Evolutionary conservation across 345 rosid species (phyloP), one percentile per base, ranked within the genome.

Genomic region (Citrus mangshanensis): DNA sequence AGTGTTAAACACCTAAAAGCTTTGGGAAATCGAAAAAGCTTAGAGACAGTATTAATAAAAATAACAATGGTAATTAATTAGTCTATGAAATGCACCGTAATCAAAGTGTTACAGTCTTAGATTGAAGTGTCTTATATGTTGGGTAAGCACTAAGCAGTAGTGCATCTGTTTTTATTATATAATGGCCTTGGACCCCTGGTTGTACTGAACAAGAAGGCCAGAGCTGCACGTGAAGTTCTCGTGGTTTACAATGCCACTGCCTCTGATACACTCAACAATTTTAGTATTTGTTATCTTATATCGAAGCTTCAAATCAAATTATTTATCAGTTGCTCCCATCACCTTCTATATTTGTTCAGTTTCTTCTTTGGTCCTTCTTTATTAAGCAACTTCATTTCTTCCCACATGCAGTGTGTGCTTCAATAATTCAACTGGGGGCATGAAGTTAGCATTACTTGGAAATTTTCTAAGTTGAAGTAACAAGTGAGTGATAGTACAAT

Each of bases 201-300:
- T 73, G 80, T 70, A 76, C 76, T 84, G 84, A 81, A 78, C 86
- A 81, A 82, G 80, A 75, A 82, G 92, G 89, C 85, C 90, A 85
- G 92, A 89, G 69, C 82, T 87, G 92, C 98, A 95, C 97, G 98
- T 95, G 98, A 91, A 80, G 81, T 73, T 82, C 92, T 89, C 88
- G 97, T 89, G 89, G 86, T 89, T 89, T 86, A 80, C 90, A 81
- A 87, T 51, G 75, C 65, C 81, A 69, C 83, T 90, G 89, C 85
- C 91, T 82, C 81, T 68, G 12, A 55, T 51, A 61, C 67, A 81
- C 88, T 78, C 82, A 40, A 70, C 84, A 71, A 38, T 32, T 54
- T 27, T 46, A n/a, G 35, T 67, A 34, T 65, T 65, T 67, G 62
- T 34, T 72, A 66, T 79, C 69, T n/a, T 61, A 24, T 75, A 63